Percentiles rank a stretch among this genome's conserved stretches.
phyloP scores from a whole-genome alignment of 371 early-diverging fungal species.

The Racocetra persica region DNA sequence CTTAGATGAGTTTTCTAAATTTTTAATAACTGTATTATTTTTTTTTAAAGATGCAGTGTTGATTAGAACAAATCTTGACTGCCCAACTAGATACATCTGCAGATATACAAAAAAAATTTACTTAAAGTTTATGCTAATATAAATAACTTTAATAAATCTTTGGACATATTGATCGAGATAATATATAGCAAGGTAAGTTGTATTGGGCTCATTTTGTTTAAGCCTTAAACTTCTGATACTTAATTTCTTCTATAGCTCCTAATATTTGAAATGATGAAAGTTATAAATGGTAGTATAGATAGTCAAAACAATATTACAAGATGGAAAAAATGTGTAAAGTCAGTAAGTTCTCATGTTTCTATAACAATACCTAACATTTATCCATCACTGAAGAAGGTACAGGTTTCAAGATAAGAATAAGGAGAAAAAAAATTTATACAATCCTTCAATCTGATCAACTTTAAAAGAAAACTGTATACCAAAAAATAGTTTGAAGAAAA shows the following conservation, averaged over 20 bases:
- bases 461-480: constrained; percentile 10
- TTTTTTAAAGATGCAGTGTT: constrained; percentile 41
- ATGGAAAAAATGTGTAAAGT: constrained; percentile 16
- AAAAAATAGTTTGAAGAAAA: constrained; percentile 1
- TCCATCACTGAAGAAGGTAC: constrained; percentile 29
- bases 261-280: constrained; percentile 34
- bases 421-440: background rate
- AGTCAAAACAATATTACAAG: constrained; percentile 23
- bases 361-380: constrained; percentile 31
- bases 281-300: constrained; percentile 14
- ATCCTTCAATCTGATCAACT: constrained; percentile 2
- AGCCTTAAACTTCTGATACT: constrained; percentile 31
- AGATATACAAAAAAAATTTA: constrained; percentile 37
- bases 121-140: constrained; percentile 38
- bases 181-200: constrained; percentile 41
- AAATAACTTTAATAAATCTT: constrained; percentile 39
- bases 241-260: constrained; percentile 30
- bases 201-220: constrained; percentile 18
- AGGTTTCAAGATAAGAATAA: background rate
- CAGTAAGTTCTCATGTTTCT: constrained; percentile 4
- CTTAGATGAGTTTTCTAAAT: background rate
- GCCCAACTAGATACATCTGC: constrained; percentile 40
- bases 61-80: constrained; percentile 42
- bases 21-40: constrained; percentile 31
- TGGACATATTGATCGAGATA: constrained; percentile 39